Conservation (phyloP, 2,329 filamentous ascomycete species). For the Aspergillus ustus region DNA sequence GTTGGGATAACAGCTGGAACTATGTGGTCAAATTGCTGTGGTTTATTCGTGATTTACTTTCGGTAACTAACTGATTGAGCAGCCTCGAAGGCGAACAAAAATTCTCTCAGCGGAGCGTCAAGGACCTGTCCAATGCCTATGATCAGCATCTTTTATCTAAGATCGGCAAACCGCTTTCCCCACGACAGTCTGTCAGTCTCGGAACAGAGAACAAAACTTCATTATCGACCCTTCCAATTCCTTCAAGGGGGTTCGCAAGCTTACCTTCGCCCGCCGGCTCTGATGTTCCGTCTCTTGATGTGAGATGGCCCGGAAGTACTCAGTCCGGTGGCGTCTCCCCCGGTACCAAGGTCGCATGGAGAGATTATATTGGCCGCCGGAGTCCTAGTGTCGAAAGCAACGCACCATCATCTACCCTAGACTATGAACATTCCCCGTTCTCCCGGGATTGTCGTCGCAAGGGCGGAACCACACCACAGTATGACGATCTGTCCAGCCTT, state of each 20-base stretch:
- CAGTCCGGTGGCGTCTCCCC: constrained; percentile 49
- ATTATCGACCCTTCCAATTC: constrained; percentile 39
- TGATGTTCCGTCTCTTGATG: constrained; percentile 38
- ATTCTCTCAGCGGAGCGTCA: constrained; percentile 61
- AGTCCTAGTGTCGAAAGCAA: constrained; percentile 51
- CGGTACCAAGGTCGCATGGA: constrained; percentile 45
- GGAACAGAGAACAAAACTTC: constrained; percentile 37
- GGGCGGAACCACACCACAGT: constrained; percentile 52
- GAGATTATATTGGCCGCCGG: constrained; percentile 46
- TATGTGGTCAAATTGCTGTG: background rate
- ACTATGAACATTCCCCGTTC: constrained; percentile 45
- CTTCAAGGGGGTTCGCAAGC: constrained; percentile 37
- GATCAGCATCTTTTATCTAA: constrained; percentile 66
- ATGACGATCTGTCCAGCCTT: constrained; percentile 57
- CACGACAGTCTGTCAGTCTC: constrained; percentile 46
- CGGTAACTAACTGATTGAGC: constrained; percentile 16
- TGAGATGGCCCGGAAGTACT: constrained; percentile 46
- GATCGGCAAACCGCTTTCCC: constrained; percentile 64
- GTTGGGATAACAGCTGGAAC: background rate
- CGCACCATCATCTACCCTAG: constrained; percentile 43
- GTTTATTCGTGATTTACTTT: background rate
- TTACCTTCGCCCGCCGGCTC: constrained; percentile 38
- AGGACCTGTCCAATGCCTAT: constrained; percentile 65
- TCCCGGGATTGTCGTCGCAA: constrained; percentile 49
- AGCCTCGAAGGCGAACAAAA: constrained; percentile 65